A percentile compares a stretch with the other conserved stretches of the same genome.
These are phyloP conservation scores for Penicillium diatomitis DNA, from an alignment of 495 filamentous ascomycete genomes.

Conservation along the genomic window DNA sequence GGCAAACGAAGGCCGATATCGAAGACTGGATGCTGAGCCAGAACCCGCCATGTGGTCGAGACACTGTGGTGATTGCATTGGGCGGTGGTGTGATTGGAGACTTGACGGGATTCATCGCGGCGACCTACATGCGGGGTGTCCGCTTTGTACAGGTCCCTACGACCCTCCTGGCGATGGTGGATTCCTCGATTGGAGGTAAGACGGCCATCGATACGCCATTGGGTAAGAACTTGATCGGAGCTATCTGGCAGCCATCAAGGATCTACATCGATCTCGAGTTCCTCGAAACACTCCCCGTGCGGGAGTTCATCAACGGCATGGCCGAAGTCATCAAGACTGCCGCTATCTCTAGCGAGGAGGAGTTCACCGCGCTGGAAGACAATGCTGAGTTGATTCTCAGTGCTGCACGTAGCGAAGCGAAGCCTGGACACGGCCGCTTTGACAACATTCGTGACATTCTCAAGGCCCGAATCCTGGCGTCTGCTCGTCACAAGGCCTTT, in stretches of 20 bases:
- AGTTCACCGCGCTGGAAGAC: slow-evolving; percentile 78
- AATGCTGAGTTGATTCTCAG: slow-evolving; percentile 67
- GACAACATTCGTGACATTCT: slow-evolving; percentile 63
- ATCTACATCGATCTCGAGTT: slow-evolving; percentile 94
- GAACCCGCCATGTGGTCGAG: slow-evolving; percentile 67
- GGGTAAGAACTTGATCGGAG: slow-evolving; percentile 92
- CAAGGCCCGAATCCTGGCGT: slow-evolving; percentile 81
- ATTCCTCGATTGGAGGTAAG: slow-evolving; percentile 97
- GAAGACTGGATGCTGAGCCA: slow-evolving; percentile 96
- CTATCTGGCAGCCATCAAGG: slow-evolving; percentile 91
- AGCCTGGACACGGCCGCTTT: slow-evolving; percentile 48
- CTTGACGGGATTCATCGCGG: slow-evolving; percentile 92
- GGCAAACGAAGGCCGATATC: slow-evolving; percentile 86
- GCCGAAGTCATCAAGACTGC: slow-evolving; percentile 98
- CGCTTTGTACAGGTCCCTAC: slow-evolving; percentile 95
- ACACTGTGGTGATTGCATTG: slow-evolving; percentile 89
- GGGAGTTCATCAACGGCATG: slow-evolving; percentile 98
- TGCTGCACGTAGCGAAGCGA: slow-evolving; percentile 51
- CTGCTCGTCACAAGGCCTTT: slow-evolving; percentile 80
- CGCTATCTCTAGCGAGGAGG: slow-evolving; percentile 84
- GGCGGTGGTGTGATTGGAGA: slow-evolving; percentile 98
- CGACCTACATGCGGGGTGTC: slow-evolving; percentile 97
- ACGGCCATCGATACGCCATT: slow-evolving; percentile 96
- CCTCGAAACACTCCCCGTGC: slow-evolving; percentile 78
- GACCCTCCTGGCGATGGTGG: slow-evolving; percentile 92